Base-by-base conservation (phyloP, 306 rosid species). In the Castanospermum australe region DNA sequence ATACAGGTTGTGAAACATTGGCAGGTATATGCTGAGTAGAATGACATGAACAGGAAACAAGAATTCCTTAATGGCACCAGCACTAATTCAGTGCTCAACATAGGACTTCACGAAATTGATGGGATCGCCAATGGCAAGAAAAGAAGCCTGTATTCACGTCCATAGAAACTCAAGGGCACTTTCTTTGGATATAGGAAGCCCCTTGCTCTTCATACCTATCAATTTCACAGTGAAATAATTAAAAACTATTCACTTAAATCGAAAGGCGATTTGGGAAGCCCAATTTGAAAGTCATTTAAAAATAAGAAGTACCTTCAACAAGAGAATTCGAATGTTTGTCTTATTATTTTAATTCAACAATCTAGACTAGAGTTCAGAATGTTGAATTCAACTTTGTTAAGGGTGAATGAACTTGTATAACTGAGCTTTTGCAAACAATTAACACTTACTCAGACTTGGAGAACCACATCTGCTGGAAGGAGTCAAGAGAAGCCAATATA, bases 201-300 rank as follows among this genome's bases (percentile, higher is more conserved):
- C 97, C 97, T 44, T 92, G 97, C 84, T 92, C 97, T 79, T 92
- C 97, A n/a, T 86, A 92, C 92, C 97, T 92, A 76, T 79, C 66
- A 47, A 75, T 75, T 2, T 59, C 64, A 45, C 6, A 41, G 41
- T 77, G 11, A 63, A 35, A 32, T 4, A 35, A 13, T 24, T 50
- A 20, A 75, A n/a, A 5, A 20, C 2, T 18, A 57, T 59, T 22
- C 20, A 50, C 18, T 56, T 20, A 30, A 70, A 42, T 55, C 25
- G 57, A 21, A 22, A 59, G n/a, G 8, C 25, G 62, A 21, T 6
- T 62, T 62, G 13, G n/a, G 72, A 62, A 61, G 63, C 62, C 24
- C 4, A 14, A 47, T 42, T 30, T 28, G 48, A 11, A 17, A 38
- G 51, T 65, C 8, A 1, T 28, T n/a, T 8, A 32, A 33, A n/a